Evolutionary conservation across 2,329 filamentous ascomycete genomes (phyloP).

Genomic region (Alternaria panax): DNA sequence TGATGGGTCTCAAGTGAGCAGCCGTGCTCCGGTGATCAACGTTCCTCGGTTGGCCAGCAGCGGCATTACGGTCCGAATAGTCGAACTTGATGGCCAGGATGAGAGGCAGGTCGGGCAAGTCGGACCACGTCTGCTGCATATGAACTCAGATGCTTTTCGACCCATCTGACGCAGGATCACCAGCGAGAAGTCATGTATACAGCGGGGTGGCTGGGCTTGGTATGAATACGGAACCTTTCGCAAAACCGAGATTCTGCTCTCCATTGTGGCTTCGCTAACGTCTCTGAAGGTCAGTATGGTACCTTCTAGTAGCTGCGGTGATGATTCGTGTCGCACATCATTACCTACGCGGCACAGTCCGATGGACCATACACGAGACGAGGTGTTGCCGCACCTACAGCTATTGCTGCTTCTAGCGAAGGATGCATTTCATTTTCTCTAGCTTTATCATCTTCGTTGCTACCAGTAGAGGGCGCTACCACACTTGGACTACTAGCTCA

Average conservation of each 20-base stretch:
- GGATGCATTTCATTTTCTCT: too few species aligned
- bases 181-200: neutral
- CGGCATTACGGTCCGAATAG: too few species aligned
- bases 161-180: neutral
- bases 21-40: neutral
- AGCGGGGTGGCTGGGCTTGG: neutral
- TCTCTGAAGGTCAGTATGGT: neutral
- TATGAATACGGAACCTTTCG: neutral
- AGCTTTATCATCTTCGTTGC: too few species aligned
- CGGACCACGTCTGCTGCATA: neutral
- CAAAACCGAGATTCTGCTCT: neutral
- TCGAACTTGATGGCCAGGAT: neutral
- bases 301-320: neutral
- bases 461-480: too few species aligned
- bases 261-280: too few species aligned
- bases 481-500: too few species aligned
- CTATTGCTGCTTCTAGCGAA: too few species aligned
- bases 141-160: rapidly evolving
- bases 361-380: neutral
- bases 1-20: neutral
- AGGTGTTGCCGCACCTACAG: neutral
- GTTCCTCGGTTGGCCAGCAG: neutral
- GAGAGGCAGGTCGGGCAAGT: neutral
- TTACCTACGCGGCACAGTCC: neutral
- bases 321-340: neutral